phyloP scores from a whole-genome alignment of 2,329 filamentous ascomycete species.

The Aspergillus quadricinctus region DNA sequence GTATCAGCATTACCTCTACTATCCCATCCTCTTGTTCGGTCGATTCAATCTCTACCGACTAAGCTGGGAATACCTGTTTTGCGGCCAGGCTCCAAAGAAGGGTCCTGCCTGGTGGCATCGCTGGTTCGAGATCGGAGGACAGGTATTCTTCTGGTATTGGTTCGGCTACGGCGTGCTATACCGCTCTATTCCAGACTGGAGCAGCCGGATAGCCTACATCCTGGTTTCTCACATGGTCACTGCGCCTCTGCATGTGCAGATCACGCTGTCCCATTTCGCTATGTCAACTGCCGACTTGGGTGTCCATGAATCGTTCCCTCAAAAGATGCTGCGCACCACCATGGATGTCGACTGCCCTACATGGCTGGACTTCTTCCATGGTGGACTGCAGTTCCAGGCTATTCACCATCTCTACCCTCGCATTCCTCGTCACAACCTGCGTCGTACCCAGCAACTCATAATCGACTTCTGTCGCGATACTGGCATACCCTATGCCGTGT shows the following conservation, averaged over 20 bases:
- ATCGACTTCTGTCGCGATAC: slow-evolving; percentile 78
- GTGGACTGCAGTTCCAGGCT: slow-evolving; percentile 83
- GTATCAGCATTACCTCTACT: slow-evolving; percentile 80
- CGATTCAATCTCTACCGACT: slow-evolving; percentile 83
- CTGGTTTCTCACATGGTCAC: slow-evolving; percentile 76
- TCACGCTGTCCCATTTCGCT: slow-evolving; percentile 86
- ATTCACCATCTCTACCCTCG: slow-evolving; percentile 83
- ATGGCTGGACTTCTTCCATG: slow-evolving; percentile 87
- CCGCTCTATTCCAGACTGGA: slow-evolving; percentile 63
- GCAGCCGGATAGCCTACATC: slow-evolving; percentile 68
- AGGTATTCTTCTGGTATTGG: slow-evolving; percentile 79
- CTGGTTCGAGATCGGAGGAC: slow-evolving; percentile 71
- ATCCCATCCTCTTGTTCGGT: slow-evolving; percentile 72
- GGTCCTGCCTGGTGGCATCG: slow-evolving; percentile 80
- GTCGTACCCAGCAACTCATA: slow-evolving; percentile 68
- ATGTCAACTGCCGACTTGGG: slow-evolving; percentile 90
- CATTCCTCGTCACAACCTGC: slow-evolving; percentile 79
- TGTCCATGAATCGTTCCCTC: slow-evolving; percentile 77
- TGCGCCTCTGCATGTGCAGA: slow-evolving; percentile 80
- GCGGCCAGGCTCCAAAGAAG: slow-evolving; percentile 65
- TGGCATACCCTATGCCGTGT: slow-evolving; percentile 77
- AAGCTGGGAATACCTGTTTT: slow-evolving; percentile 72
- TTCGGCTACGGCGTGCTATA: slow-evolving; percentile 82
- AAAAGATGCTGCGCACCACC: slow-evolving; percentile 86
- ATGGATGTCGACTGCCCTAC: slow-evolving; percentile 88